Evolutionary conservation across 148 eudicot genomes (phyloP).

Genomic region (Selenicereus undatus): DNA sequence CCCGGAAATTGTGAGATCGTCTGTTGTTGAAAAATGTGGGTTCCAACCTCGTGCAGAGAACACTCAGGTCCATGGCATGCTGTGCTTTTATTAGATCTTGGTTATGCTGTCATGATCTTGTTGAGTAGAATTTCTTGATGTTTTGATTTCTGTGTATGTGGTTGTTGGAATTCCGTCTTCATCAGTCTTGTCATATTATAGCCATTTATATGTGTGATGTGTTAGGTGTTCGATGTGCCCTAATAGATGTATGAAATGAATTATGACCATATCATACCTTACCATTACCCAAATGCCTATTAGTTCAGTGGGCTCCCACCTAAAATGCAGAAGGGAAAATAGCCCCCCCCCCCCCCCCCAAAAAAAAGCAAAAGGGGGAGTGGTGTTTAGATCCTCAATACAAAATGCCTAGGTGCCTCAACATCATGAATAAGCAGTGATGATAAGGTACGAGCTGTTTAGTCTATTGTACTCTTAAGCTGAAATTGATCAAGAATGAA

Average conservation of each 20-base stretch:
- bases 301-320: too few species aligned
- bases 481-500: constrained; percentile 1
- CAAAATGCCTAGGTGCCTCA: too few species aligned
- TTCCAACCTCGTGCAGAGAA: constrained; percentile 95
- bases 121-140: background rate
- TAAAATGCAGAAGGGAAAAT: too few species aligned
- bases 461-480: background rate
- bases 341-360: too few species aligned
- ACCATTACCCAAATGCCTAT: too few species aligned
- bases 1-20: constrained; percentile 84
- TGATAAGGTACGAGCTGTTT: background rate
- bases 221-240: too few species aligned
- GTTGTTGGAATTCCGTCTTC: background rate
- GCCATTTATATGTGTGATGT: too few species aligned
- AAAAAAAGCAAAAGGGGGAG: too few species aligned
- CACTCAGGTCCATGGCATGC: constrained; percentile 60
- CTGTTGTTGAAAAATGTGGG: constrained; percentile 92
- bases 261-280: too few species aligned
- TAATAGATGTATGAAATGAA: too few species aligned
- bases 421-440: background rate
- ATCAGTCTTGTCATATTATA: too few species aligned
- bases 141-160: background rate
- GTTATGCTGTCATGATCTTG: background rate
- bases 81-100: background rate
- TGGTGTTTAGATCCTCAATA: too few species aligned